Conservation (phyloP, 768 basidiomycete species). For the Suillus subaureus region DNA sequence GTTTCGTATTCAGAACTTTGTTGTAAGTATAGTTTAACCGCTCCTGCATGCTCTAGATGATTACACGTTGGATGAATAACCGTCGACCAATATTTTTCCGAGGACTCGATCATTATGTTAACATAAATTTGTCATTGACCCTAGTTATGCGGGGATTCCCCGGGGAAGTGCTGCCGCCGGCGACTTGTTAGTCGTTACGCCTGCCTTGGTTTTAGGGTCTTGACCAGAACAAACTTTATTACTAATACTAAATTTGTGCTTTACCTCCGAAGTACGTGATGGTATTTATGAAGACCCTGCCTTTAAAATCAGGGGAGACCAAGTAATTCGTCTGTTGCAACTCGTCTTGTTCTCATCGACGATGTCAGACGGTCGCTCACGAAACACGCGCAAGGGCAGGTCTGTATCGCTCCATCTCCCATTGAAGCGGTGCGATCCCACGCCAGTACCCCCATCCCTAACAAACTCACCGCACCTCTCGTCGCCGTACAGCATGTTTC, state of each 20-base stretch:
- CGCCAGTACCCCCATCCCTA: conserved; percentile 64
- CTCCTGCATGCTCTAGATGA: background rate
- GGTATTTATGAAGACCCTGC: background rate
- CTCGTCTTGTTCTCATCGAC: background rate
- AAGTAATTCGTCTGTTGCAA: background rate
- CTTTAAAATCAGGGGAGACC: background rate
- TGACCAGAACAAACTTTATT: background rate
- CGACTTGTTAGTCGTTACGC: background rate
- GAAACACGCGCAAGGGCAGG: conserved; percentile 16
- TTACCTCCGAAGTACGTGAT: background rate
- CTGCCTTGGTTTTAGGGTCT: background rate
- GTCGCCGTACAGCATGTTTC: conserved; percentile 52
- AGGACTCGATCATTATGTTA: conserved; percentile 9
- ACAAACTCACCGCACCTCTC: conserved; percentile 55
- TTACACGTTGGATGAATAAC: background rate
- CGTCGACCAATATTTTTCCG: background rate
- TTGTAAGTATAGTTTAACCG: no score
- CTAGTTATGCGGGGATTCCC: conserved; percentile 4
- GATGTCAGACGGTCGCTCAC: background rate
- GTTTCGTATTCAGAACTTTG: background rate
- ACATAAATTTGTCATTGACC: background rate
- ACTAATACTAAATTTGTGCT: conserved; percentile 1
- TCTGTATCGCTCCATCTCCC: conserved; percentile 20
- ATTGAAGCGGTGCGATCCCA: conserved; percentile 33
- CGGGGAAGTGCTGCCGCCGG: background rate